Percentiles rank a stretch among this genome's conserved stretches.
These are phyloP conservation scores for Fistulinella cinereoalba DNA, from an alignment of 1,284 basidiomycete genomes.

Conservation along the genomic window DNA sequence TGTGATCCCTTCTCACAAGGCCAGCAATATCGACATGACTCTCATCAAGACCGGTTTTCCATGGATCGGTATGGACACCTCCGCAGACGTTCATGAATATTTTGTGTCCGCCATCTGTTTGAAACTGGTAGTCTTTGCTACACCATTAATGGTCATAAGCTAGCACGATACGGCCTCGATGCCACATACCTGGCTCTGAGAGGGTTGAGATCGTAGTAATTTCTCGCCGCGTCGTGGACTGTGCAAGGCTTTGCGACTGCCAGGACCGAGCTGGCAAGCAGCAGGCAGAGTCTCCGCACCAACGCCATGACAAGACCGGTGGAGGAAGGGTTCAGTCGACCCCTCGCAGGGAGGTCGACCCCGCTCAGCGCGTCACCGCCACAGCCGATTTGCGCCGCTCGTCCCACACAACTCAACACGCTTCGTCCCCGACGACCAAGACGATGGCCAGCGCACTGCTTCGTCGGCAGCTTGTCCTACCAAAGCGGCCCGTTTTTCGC, in stretches of 20 bases:
- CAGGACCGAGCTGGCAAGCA: constrained; percentile 33
- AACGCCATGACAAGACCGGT: constrained; percentile 5
- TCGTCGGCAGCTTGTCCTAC: constrained; percentile 43
- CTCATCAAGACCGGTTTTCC: constrained; percentile 52
- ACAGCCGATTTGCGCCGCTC: constrained; percentile 28
- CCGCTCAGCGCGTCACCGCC: constrained; percentile 14
- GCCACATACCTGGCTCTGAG: constrained; percentile 48
- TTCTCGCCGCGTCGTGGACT: constrained; percentile 37
- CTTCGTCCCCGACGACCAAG: constrained; percentile 19
- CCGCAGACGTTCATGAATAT: constrained; percentile 65
- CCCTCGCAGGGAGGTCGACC: constrained; percentile 22
- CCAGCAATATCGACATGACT: constrained; percentile 55
- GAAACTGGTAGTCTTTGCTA: constrained; percentile 63
- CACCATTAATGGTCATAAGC: constrained; percentile 7
- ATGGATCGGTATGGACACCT: constrained; percentile 52
- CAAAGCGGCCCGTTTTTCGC: constrained; percentile 25
- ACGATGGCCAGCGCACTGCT: constrained; percentile 36
- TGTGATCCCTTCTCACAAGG: constrained; percentile 56
- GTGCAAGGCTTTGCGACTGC: constrained; percentile 47
- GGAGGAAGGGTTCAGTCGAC: constrained; percentile 18
- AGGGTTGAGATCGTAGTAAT: constrained; percentile 62
- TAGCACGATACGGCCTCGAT: neutral
- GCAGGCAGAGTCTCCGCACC: constrained; percentile 6
- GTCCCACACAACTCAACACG: constrained; percentile 2
- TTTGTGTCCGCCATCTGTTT: constrained; percentile 44